Evolutionary conservation across 257 asterid species (phyloP), one percentile per base, ranked within the genome.

Genomic region (Nicotiana obtusifolia): DNA sequence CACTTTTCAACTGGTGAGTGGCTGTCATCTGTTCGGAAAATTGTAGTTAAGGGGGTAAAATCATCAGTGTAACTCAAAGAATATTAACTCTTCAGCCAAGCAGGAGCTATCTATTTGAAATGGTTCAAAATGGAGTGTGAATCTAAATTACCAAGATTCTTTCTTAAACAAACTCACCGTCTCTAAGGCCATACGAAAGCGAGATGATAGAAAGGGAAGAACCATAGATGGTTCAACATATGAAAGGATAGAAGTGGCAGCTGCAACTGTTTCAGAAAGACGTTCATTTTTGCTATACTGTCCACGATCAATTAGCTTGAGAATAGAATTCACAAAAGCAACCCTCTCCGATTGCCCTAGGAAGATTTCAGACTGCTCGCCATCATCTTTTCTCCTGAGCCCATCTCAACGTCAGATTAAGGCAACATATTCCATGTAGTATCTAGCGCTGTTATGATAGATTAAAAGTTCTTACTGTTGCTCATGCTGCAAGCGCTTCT

Each of bases 171-270:
- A 87, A 91, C 98, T 90, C 81, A 96, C 99, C 37, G 99, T 96
- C 82, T 96, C 99, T 92, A 93, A 92, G 77, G 99, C 99, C 97
- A 96, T 94, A 83, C 92, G 93, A 87, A 96, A 96, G 90, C 99
- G 93, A 85, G 92, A 86, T 31, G 97, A 96, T 84, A 96, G 84
- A 88, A 96, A 94, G 60, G 98, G 98, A 76, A 96, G 92, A 90
- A 96, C 98, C 71, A 94, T 83, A 80, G 97, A 91, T 76, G 99
- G 99, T 85, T 96, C 99, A 82, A 96, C 83, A 66, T 93, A 96
- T 20, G 99, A 96, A 90, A 96, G 90, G 83, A 92, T 89, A 87
- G 99, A 96, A 81, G 98, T 96, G 66, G 98, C 87, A 47, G 95
- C 77, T 30, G 99, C 98, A 78, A 96, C 99, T 78, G 99, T 96